Conservation (phyloP, 2,329 filamentous ascomycete species). For the Penicillium expansum region DNA sequence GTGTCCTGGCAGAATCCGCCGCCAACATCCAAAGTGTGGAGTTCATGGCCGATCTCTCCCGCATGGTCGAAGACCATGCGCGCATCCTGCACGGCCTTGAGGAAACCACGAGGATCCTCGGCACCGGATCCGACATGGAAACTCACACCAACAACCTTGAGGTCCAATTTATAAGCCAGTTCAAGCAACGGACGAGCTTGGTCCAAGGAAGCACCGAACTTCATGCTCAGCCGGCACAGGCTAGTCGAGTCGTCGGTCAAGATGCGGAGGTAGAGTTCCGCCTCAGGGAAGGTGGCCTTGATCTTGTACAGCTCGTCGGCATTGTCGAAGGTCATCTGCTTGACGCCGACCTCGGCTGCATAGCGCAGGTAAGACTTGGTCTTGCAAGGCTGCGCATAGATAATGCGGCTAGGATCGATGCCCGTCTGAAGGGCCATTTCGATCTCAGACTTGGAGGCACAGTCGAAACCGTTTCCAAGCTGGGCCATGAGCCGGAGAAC, state of each 20-base stretch:
- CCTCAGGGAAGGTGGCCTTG: conserved; percentile 82
- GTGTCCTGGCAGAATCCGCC: conserved; percentile 89
- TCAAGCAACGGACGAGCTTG: conserved; percentile 72
- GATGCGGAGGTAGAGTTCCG: conserved; percentile 91
- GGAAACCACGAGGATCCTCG: conserved; percentile 86
- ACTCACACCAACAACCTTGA: conserved; percentile 92
- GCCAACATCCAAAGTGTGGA: conserved; percentile 89
- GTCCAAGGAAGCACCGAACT: conserved; percentile 91
- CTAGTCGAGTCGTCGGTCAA: conserved; percentile 93
- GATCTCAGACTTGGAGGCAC: conserved; percentile 95
- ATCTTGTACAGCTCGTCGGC: conserved; percentile 97
- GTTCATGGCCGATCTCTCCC: conserved; percentile 68
- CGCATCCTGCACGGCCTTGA: conserved; percentile 87
- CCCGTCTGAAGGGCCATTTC: conserved; percentile 83
- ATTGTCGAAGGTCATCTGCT: conserved; percentile 99
- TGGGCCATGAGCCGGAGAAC: conserved; percentile 83
- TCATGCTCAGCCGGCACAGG: conserved; percentile 91
- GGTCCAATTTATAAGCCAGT: conserved; percentile 74
- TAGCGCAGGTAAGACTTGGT: conserved; percentile 96
- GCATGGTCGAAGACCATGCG: conserved; percentile 86
- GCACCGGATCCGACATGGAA: conserved; percentile 98
- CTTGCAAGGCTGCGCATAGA: conserved; percentile 99
- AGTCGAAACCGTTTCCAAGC: conserved; percentile 94
- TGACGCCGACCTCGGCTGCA: conserved; percentile 78
- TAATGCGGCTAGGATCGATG: conserved; percentile 84